Conservation (phyloP, 2,329 filamentous ascomycete genomes). For the Dactylellina sp. region DNA sequence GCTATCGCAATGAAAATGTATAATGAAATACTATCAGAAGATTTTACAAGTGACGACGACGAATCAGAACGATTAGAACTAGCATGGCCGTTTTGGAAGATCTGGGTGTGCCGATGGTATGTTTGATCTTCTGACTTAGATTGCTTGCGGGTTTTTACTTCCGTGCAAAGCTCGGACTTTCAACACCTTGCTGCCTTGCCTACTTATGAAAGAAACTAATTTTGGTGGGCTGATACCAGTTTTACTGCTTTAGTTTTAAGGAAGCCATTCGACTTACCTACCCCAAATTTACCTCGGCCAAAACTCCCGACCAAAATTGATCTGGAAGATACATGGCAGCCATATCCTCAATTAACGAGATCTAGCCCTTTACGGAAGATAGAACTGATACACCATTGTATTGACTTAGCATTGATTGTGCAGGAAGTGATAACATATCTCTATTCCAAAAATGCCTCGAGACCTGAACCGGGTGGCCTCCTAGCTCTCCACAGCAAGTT, state of each 20-base stretch:
- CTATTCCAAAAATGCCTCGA: constrained; percentile 27
- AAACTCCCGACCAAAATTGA: constrained; percentile 34
- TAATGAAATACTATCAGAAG: background rate
- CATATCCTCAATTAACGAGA: constrained; percentile 42
- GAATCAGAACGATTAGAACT: constrained; percentile 4
- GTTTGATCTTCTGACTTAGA: background rate
- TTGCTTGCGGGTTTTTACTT: background rate
- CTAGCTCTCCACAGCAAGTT: constrained; percentile 33
- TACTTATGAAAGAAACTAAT: constrained; percentile 14
- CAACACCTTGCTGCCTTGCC: background rate
- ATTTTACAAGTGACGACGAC: background rate
- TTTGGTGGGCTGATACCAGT: constrained; percentile 15
- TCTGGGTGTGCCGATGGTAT: constrained; percentile 42
- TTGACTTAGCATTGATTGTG: constrained; percentile 27
- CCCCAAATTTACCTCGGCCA: constrained; percentile 41
- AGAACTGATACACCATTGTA: constrained; percentile 25
- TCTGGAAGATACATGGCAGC: constrained; percentile 46
- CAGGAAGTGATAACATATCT: constrained; percentile 29
- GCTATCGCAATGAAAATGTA: constrained; percentile 30
- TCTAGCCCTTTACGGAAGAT: constrained; percentile 25
- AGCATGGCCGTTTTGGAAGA: constrained; percentile 47
- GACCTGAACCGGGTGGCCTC: constrained; percentile 7
- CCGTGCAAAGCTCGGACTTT: background rate
- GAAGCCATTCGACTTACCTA: constrained; percentile 24
- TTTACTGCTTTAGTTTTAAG: constrained; percentile 37